phyloP scores from a whole-genome alignment of 768 basidiomycete species.

The Psilocybe subaeruginosa region DNA sequence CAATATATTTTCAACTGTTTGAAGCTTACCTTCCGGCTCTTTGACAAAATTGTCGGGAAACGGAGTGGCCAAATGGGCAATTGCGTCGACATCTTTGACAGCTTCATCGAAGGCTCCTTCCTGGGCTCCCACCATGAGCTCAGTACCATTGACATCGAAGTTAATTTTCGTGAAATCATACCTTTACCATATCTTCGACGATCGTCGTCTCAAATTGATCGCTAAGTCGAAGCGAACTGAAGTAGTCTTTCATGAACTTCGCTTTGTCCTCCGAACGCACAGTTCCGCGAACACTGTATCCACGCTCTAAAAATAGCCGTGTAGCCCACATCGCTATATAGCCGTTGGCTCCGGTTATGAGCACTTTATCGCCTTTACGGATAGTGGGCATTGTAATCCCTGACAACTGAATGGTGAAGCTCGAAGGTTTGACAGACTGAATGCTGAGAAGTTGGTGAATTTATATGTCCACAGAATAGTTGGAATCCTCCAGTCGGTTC shows the following conservation, averaged over 20 bases:
- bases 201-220: conserved; percentile 64
- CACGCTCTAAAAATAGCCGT: conserved; percentile 55
- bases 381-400: conserved; percentile 17
- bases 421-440: too few species aligned
- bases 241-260: conserved; percentile 53
- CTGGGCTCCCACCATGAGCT: conserved; percentile 27
- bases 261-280: conserved; percentile 68
- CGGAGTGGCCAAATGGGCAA: conserved; percentile 72
- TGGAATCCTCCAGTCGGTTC: too few species aligned
- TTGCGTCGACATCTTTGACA: conserved; percentile 73
- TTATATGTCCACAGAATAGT: too few species aligned
- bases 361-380: conserved; percentile 29
- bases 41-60: conserved; percentile 37
- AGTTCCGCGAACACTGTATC: conserved; percentile 67
- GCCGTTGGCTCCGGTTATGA: conserved; percentile 65
- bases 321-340: conserved; percentile 65
- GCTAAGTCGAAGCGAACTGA: conserved; percentile 50
- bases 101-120: conserved; percentile 77
- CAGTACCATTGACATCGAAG: too few species aligned
- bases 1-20: neutral
- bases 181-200: conserved; percentile 66
- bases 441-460: too few species aligned
- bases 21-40: conserved; percentile 4
- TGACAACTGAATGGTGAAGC: too few species aligned
- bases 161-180: conserved; percentile 9